Evolutionary conservation across 2,329 filamentous ascomycete genomes (phyloP).

Genomic region (Tolypocladium guangdongense): DNA sequence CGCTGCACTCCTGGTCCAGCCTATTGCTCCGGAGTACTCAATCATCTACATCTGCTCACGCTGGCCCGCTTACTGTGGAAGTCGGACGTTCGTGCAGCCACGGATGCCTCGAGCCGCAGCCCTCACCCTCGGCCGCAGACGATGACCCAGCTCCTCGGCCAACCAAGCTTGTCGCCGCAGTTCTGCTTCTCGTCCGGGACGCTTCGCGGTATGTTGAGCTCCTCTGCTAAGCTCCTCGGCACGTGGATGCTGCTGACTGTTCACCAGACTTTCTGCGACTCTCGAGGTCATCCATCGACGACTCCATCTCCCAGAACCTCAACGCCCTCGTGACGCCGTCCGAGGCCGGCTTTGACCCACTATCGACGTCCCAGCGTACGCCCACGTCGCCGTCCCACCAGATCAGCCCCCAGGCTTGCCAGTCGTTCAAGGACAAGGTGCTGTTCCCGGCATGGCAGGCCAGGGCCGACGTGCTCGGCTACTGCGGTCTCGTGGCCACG

Average conservation of each 20-base stretch:
- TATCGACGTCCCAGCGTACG: constrained; percentile 57
- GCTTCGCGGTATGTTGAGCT: constrained; percentile 47
- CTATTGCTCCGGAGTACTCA: not conserved
- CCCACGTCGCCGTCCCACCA: constrained; percentile 37
- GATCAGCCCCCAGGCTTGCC: constrained; percentile 54
- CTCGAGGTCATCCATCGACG: constrained; percentile 77
- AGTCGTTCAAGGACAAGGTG: constrained; percentile 61
- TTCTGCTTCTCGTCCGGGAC: constrained; percentile 67
- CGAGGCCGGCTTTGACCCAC: constrained; percentile 62
- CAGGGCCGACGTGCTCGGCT: constrained; percentile 72
- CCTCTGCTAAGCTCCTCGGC: not conserved
- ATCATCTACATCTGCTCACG: constrained; percentile 14
- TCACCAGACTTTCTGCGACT: constrained; percentile 74
- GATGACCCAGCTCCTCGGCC: constrained; percentile 34
- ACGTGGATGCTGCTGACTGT: not conserved
- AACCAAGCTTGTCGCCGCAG: constrained; percentile 54
- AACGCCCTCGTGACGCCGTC: constrained; percentile 79
- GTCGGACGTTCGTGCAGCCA: constrained; percentile 22
- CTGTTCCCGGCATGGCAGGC: constrained; percentile 84
- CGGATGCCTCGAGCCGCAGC: constrained; percentile 23
- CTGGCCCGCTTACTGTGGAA: constrained; percentile 42
- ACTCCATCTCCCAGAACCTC: constrained; percentile 85
- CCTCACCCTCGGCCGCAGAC: constrained; percentile 20
- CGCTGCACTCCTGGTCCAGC: not conserved
- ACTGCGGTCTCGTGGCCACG: constrained; percentile 81